Percentiles rank a stretch among this genome's conserved stretches.
Conservation (phyloP, 768 basidiomycete species). For the Dioszegia aurantiaca region DNA sequence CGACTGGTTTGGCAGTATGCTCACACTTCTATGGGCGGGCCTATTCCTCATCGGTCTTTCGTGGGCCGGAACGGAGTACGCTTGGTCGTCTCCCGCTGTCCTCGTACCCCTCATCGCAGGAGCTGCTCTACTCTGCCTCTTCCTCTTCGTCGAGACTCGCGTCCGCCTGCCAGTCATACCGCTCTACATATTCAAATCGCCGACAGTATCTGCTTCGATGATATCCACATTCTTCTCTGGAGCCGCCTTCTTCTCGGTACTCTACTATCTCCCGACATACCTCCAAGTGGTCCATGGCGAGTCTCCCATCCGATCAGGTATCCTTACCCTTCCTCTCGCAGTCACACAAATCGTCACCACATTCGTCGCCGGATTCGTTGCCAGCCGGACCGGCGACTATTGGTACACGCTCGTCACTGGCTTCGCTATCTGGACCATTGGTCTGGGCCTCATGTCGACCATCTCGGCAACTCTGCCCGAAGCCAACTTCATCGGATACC, state of each 20-base stretch:
- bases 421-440: conserved; percentile 68
- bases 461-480: conserved; percentile 58
- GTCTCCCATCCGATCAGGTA: conserved; percentile 63
- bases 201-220: conserved; percentile 67
- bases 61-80: conserved; percentile 72
- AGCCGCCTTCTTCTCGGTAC: conserved; percentile 48
- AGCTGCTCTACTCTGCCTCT: conserved; percentile 58
- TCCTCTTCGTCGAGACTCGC: conserved; percentile 72
- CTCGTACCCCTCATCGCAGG: conserved; percentile 63
- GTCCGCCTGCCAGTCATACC: conserved; percentile 71
- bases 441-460: conserved; percentile 68
- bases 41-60: conserved; percentile 69
- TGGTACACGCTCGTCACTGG: conserved; percentile 64
- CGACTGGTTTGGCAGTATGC: conserved; percentile 63
- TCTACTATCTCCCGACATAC: conserved; percentile 72
- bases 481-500: conserved; percentile 61
- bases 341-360: conserved; percentile 62
- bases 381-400: conserved; percentile 67
- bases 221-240: conserved; percentile 68
- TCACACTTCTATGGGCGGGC: conserved; percentile 64
- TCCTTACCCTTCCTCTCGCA: conserved; percentile 69
- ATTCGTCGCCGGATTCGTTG: conserved; percentile 59
- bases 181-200: conserved; percentile 67
- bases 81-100: conserved; percentile 69
- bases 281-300: conserved; percentile 71